A percentile compares a stretch with the other conserved stretches of the same genome.
These are phyloP conservation scores for Aspergillus alliaceus DNA, from an alignment of 2,329 filamentous ascomycete species.

Conservation along the genomic window DNA sequence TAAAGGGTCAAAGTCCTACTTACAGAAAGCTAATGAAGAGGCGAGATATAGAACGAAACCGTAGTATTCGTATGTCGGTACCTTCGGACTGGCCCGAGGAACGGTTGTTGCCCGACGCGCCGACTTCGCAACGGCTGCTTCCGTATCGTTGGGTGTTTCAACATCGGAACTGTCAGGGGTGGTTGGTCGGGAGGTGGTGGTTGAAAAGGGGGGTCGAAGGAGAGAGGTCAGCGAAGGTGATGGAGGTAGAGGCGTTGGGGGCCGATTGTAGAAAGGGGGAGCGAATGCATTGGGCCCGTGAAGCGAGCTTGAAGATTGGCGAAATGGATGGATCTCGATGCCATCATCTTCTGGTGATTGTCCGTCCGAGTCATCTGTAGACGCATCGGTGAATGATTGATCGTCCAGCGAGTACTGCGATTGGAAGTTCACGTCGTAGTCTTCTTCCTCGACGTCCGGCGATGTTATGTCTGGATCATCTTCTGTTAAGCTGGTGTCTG, in stretches of 20 bases:
- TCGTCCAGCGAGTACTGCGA: constrained; percentile 46
- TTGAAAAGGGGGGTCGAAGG: constrained; percentile 68
- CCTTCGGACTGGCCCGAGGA: constrained; percentile 82
- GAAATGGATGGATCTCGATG: constrained; percentile 38
- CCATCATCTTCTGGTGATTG: constrained; percentile 25
- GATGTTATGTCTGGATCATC: constrained; percentile 31
- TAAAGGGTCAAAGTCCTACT: constrained; percentile 36
- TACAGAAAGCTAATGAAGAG: constrained; percentile 75
- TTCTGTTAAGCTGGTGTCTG: constrained; percentile 17
- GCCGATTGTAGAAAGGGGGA: constrained; percentile 94
- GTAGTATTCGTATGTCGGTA: constrained; percentile 99
- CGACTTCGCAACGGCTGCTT: constrained; percentile 60
- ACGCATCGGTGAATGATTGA: constrained; percentile 37
- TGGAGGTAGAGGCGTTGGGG: constrained; percentile 90
- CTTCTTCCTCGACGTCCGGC: constrained; percentile 29
- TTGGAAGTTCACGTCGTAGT: constrained; percentile 47
- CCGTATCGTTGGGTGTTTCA: constrained; percentile 64
- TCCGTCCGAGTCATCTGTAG: constrained; percentile 32
- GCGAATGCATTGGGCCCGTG: constrained; percentile 54
- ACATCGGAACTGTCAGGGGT: constrained; percentile 91
- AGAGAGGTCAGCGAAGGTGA: constrained; percentile 91
- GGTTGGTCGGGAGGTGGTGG: constrained; percentile 77
- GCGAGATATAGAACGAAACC: constrained; percentile 96
- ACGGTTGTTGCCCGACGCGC: constrained; percentile 63
- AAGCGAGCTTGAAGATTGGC: constrained; percentile 42